Conservation (phyloP, 768 basidiomycete species). For the Megacollybia marginata region DNA sequence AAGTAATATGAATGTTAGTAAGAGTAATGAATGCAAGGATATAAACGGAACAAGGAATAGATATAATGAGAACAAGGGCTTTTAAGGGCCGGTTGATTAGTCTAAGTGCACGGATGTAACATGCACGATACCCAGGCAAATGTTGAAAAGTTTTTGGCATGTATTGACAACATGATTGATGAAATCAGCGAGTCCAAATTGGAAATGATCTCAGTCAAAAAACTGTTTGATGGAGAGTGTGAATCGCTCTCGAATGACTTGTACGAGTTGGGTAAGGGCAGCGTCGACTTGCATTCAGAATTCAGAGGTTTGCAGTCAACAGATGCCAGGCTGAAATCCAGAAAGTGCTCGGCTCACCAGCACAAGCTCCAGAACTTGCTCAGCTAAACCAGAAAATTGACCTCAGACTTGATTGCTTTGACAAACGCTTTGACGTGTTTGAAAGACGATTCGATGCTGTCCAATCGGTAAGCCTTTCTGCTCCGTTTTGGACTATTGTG, state of each 20-base stretch:
- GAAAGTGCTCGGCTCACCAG: constrained; percentile 48
- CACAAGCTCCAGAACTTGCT: constrained; percentile 36
- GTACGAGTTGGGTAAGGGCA: too few species aligned
- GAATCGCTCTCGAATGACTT: constrained; percentile 51
- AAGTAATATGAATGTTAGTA: too few species aligned
- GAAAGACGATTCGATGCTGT: constrained; percentile 52
- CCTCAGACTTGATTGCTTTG: too few species aligned
- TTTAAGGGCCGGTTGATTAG: too few species aligned
- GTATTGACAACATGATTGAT: constrained; percentile 42
- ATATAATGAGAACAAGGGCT: too few species aligned
- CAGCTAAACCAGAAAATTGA: too few species aligned
- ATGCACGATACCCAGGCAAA: constrained; percentile 72
- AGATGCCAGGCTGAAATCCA: too few species aligned
- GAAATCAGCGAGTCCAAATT: constrained; percentile 43
- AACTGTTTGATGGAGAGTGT: constrained; percentile 50
- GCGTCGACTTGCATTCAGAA: too few species aligned
- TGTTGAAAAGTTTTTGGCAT: constrained; percentile 57
- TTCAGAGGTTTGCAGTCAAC: constrained; percentile 37
- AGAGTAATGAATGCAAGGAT: too few species aligned
- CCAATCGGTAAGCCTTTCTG: constrained; percentile 31
- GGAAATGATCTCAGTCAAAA: constrained; percentile 46
- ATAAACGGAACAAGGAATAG: too few species aligned
- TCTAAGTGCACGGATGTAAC: constrained; percentile 66
- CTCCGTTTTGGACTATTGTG: background rate
- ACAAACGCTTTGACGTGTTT: constrained; percentile 44